phyloP scores from a whole-genome alignment of 2,329 filamentous ascomycete species.

The Aspergillus tubingensis region DNA sequence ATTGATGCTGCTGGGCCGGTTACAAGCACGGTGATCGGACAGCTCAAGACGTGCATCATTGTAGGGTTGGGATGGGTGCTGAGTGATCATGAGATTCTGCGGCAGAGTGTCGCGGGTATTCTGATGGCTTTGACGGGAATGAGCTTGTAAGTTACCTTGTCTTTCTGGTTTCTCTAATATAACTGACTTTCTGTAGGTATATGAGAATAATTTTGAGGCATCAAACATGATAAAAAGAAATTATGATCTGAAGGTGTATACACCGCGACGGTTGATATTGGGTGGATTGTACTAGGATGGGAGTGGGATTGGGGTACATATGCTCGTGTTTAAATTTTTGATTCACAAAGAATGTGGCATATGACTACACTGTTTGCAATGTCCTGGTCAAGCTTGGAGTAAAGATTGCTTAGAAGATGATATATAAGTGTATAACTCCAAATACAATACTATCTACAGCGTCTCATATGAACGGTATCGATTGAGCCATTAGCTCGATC shows the following conservation, averaged over 20 bases:
- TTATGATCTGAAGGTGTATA: no score
- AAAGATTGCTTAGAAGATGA: no score
- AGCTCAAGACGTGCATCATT: conserved; percentile 67
- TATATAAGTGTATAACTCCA: no score
- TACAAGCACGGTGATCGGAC: conserved; percentile 66
- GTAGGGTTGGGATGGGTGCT: conserved; percentile 62
- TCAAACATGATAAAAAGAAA: not conserved
- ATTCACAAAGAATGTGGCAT: not conserved
- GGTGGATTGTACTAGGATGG: not conserved
- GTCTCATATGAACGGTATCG: no score
- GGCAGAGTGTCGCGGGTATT: conserved; percentile 21
- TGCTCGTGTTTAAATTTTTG: not conserved
- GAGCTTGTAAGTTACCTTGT: conserved; percentile 19
- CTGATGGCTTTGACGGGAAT: conserved; percentile 24
- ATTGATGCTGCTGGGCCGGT: conserved; percentile 54
- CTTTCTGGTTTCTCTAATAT: not conserved
- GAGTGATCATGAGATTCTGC: conserved; percentile 16
- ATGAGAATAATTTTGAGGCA: conserved; percentile 21
- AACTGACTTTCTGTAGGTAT: conserved; percentile 11
- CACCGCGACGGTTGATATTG: not conserved
- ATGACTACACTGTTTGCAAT: no score
- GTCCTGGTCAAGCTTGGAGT: no score
- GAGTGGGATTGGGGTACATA: not conserved
- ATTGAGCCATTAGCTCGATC: no score
- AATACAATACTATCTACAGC: no score